phyloP scores from a whole-genome alignment of 805 yeast species.

The Myxozyma mucilagina region DNA sequence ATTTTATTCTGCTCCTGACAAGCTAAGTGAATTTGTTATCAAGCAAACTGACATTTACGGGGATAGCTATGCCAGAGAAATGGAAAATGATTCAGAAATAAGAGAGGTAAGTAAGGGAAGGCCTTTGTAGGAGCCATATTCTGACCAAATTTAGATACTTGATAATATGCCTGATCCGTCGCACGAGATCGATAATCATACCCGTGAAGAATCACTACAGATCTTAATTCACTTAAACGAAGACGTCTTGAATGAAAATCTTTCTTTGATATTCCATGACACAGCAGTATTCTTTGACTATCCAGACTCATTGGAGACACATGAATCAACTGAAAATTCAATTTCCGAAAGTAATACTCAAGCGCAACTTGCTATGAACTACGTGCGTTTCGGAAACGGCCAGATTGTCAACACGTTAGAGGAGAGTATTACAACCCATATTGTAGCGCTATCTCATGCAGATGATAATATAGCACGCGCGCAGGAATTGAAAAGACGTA shows the following conservation, averaged over 20 bases:
- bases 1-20: conserved; percentile 45
- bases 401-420: conserved; percentile 37
- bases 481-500: not conserved
- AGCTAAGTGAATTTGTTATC: conserved; percentile 35
- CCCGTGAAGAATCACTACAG: not conserved
- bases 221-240: conserved; percentile 31
- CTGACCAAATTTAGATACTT: not conserved
- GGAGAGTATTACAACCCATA: conserved; percentile 41
- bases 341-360: not conserved
- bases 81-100: conserved; percentile 35
- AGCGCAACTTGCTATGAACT: conserved; percentile 3
- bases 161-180: not conserved
- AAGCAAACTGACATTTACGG: conserved; percentile 58
- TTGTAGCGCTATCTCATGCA: conserved; percentile 33
- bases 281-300: conserved; percentile 15
- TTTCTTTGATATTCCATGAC: conserved; percentile 31
- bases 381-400: conserved; percentile 47
- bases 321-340: not conserved
- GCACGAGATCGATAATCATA: not conserved
- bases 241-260: conserved; percentile 38
- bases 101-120: not conserved
- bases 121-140: not conserved
- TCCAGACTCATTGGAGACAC: not conserved
- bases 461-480: conserved; percentile 25
- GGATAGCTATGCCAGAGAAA: conserved; percentile 54